Evolutionary conservation across 768 basidiomycete genomes (phyloP), one percentile per base, ranked within the genome.

Genomic region (Serendipita indica): DNA sequence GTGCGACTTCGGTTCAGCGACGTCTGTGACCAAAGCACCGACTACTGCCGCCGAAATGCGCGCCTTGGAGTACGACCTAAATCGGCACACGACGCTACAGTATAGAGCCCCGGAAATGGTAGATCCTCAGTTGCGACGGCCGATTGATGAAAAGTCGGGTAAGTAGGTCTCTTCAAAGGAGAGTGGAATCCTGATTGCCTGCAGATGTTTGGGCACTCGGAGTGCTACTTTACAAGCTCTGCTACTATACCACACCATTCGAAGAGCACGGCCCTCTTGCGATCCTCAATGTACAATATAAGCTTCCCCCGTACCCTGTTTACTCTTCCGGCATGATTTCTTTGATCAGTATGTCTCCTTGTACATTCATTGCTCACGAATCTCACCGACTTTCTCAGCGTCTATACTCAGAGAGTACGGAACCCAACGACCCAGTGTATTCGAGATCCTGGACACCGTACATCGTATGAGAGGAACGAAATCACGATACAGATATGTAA

Each of bases 41-140:
- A 73, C 82, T 5, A 85, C 78, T 16, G 83, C 80, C 33, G 81
- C 85, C 62, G 94, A 98, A 68, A 84, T 97, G 49, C 82, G 89
- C 43, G 79, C 79, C 14, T 75, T 96, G 18, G 94, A 97, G 65
- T 79, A 84, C 33, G 94, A 98, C 70, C 77, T 99, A 45, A 93
- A 94, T 69, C 79, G 84, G 64, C 87, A 96, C 66, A 99, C 96
- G 2, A 99, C 96, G 2, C 75, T 98, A 62, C 96, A 98, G 69
- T 99, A 99, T 68, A 77, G 96, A 41, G 90, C 94, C n/a, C 94
- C 96, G 1, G 96, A 99, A 71, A 96, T 99, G 90, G 86, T 98
- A 14, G 94, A 99, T 67, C 80, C 84, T 0, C 86, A 86, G 69
- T 77, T 84, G 25, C 78, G 89, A 62, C 77, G 87, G 60, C 84